These are phyloP conservation scores for Suhomyces anneliseae DNA, from an alignment of 1,139 yeast species.

Conservation along the genomic window DNA sequence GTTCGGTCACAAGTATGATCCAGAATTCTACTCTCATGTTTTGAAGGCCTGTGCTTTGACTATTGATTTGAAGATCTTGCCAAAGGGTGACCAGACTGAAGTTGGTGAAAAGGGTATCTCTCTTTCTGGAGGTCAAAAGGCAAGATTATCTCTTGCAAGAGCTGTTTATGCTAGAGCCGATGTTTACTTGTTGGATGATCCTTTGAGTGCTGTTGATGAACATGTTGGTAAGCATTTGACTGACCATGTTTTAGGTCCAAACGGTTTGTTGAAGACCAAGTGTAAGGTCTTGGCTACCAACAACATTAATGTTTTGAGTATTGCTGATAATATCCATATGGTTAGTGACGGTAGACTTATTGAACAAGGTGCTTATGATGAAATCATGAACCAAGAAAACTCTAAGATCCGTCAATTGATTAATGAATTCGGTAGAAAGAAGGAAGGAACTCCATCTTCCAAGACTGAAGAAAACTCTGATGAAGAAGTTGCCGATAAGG, in stretches of 20 bases:
- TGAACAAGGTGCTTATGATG: conserved; percentile 74
- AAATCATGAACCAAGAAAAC: conserved; percentile 52
- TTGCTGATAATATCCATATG: conserved; percentile 74
- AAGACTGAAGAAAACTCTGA: conserved; percentile 12
- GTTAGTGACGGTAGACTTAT: conserved; percentile 72
- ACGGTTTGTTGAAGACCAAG: conserved; percentile 74
- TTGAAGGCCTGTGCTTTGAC: conserved; percentile 85
- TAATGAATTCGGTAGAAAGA: conserved; percentile 69
- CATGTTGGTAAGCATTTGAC: conserved; percentile 88
- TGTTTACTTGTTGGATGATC: conserved; percentile 85
- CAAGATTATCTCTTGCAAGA: conserved; percentile 87
- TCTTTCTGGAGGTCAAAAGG: conserved; percentile 95
- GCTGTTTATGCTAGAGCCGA: conserved; percentile 96
- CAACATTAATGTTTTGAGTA: conserved; percentile 77
- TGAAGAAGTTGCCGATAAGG: conserved; percentile 9
- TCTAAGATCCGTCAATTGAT: conserved; percentile 64
- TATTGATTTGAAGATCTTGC: conserved; percentile 70
- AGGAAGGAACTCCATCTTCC: conserved; percentile 21
- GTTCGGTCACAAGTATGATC: conserved; percentile 85
- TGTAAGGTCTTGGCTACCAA: conserved; percentile 87
- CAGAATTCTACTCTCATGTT: conserved; percentile 74
- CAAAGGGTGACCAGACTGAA: conserved; percentile 86
- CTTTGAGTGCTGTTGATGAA: conserved; percentile 94
- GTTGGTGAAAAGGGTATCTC: conserved; percentile 98
- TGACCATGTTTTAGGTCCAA: conserved; percentile 75